phyloP scores from a whole-genome alignment of 116 monocot genomes.

The Cymodocea nodosa region DNA sequence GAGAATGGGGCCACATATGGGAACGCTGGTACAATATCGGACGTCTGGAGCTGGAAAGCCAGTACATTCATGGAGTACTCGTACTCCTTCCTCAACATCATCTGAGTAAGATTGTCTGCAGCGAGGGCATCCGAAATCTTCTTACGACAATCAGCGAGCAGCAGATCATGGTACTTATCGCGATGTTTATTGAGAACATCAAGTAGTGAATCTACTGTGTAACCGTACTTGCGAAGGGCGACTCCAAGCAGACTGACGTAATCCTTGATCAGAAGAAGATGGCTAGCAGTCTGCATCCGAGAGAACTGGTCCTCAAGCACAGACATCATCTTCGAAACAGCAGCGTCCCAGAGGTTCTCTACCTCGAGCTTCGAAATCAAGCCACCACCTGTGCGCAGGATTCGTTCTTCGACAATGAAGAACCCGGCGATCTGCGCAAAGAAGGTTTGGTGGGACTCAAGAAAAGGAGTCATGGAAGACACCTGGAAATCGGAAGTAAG shows the following conservation, averaged over 20 bases:
- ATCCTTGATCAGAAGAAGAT: slow-evolving; percentile 88
- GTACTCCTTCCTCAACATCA: slow-evolving; percentile 98
- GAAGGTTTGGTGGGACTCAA: slow-evolving; percentile 97
- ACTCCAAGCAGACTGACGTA: slow-evolving; percentile 76
- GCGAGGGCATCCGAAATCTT: slow-evolving; percentile 74
- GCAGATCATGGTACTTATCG: slow-evolving; percentile 96
- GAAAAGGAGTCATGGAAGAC: slow-evolving; percentile 80
- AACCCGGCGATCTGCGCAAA: slow-evolving; percentile 97
- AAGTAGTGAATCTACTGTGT: slow-evolving; percentile 65
- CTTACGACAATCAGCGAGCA: slow-evolving; percentile 76
- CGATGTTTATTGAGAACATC: slow-evolving; percentile 76
- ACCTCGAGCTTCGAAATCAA: slow-evolving; percentile 60
- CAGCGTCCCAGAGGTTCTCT: slow-evolving; percentile 84
- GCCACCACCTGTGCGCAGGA: slow-evolving; percentile 82
- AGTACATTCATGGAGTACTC: slow-evolving; percentile 98
- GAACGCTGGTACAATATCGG: slow-evolving; percentile 83
- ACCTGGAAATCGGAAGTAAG: slow-evolving; percentile 97
- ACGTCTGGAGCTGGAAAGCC: slow-evolving; percentile 80
- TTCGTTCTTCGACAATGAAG: slow-evolving; percentile 91
- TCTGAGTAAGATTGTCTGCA: slow-evolving; percentile 74
- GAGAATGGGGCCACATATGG: slow-evolving; percentile 93
- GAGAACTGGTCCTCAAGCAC: slow-evolving; percentile 98
- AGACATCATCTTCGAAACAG: slow-evolving; percentile 83
- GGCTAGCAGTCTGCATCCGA: slow-evolving; percentile 93
- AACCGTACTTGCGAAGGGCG: slow-evolving; percentile 75